phyloP scores from a whole-genome alignment of 2,329 filamentous ascomycete genomes.

The Drechslerella dactyloides region DNA sequence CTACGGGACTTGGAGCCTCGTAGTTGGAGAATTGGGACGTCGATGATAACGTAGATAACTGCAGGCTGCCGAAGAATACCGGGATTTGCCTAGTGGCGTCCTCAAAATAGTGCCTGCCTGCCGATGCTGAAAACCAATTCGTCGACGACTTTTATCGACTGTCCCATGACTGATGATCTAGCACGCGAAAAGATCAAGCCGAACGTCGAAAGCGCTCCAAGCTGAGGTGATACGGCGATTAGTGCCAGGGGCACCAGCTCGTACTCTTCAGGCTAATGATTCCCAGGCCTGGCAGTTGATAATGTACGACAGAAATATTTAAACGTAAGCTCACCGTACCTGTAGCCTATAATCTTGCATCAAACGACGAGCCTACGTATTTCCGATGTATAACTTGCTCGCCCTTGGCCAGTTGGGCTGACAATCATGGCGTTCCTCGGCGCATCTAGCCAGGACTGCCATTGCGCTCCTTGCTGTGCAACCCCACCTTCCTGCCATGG shows the following conservation, averaged over 20 bases:
- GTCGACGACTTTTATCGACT: too few species aligned
- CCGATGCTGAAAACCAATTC: too few species aligned
- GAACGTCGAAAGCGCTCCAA: too few species aligned
- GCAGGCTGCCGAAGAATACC: too few species aligned
- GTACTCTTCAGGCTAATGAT: not conserved
- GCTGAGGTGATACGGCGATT: not conserved
- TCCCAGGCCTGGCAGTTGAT: not conserved
- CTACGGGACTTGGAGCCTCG: too few species aligned
- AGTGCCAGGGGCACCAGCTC: not conserved
- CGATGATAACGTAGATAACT: too few species aligned
- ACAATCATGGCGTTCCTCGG: slow-evolving; percentile 34
- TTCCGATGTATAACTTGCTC: too few species aligned
- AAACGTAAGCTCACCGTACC: not conserved
- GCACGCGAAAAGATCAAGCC: too few species aligned
- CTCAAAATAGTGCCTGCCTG: too few species aligned
- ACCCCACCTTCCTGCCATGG: slow-evolving; percentile 46
- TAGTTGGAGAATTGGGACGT: too few species aligned
- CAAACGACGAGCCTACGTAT: not conserved
- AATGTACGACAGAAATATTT: not conserved
- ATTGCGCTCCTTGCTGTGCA: slow-evolving; percentile 10
- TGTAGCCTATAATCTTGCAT: not conserved
- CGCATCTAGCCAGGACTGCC: slow-evolving; percentile 2
- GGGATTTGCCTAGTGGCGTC: too few species aligned
- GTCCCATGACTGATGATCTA: too few species aligned
- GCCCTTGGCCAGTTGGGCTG: slow-evolving; percentile 11